Evolutionary conservation across 805 yeast species (phyloP), one percentile per base, ranked within the genome.

Genomic region (Maudiozyma turicensis): DNA sequence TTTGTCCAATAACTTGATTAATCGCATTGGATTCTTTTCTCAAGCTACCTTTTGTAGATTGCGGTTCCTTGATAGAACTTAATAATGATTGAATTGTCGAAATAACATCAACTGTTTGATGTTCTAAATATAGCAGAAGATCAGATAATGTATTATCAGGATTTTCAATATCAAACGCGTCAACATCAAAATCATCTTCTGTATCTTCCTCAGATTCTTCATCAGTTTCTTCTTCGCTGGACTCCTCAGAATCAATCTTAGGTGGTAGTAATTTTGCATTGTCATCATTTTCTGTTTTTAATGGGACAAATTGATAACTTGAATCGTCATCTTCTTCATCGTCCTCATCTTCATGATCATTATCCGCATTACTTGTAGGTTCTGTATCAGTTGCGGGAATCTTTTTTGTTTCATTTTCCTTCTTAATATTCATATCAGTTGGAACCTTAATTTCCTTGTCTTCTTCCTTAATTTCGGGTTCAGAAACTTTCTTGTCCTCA

Each of bases 91-190:
- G 96, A 56, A 90, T 90, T 0, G 96, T 86, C 11, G 89, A 78
- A 44, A 91, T 90, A 2, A 91, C 96, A 58, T 85, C 85, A 14
- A 86, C 90, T 0, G 97, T 90, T 68, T 90, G 96, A 66, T 88
- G 95, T 64, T 91, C 98, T 58, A 91, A 73, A 63, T 89, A 91
- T 31, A 82, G 73, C 58, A 90, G 77, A 51, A 91, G 79, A 59
- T 88, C 95, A 7, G 87, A 80, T 54, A 90, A 74, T 1, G 96
- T 85, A 63, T 87, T 86, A 60, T 90, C 97, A 1, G 95, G 95
- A 58, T 87, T 86, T 50, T 82, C 83, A 47, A 86, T 82, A 66
- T 86, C 88, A 66, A 86, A 87, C 34, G 81, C 77, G 49, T 83
- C 85, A 47, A 86, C 73, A 65, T 83, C 84, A 67, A 84, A 85